Conservation (phyloP, 768 basidiomycete genomes). For the Pisolithus marmoratus region DNA sequence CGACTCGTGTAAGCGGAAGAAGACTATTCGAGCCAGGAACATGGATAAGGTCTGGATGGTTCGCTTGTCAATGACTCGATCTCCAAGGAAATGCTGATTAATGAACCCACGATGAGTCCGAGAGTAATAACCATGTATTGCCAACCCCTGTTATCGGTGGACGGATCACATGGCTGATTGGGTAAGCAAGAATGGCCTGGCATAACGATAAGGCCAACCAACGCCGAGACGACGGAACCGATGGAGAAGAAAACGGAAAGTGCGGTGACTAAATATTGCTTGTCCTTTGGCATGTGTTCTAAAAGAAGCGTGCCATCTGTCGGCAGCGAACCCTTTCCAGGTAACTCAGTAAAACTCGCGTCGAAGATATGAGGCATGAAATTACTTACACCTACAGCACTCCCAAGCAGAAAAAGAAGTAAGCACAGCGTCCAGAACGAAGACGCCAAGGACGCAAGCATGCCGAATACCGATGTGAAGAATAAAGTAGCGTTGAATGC, state of each 20-base stretch:
- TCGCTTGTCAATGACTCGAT: not conserved
- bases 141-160: constrained; percentile 80
- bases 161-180: constrained; percentile 54
- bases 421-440: constrained; percentile 68
- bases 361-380: not conserved
- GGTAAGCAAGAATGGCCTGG: constrained; percentile 68
- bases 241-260: constrained; percentile 95
- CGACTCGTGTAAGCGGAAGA: constrained; percentile 92
- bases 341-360: constrained; percentile 1
- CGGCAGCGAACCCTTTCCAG: constrained; percentile 83
- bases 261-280: constrained; percentile 87
- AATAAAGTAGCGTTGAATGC: constrained; percentile 93
- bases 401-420: constrained; percentile 82
- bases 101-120: constrained; percentile 69
- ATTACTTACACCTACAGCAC: constrained; percentile 81
- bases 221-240: constrained; percentile 80
- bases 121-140: constrained; percentile 73
- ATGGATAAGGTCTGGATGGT: constrained; percentile 69
- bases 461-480: constrained; percentile 85
- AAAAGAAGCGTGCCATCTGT: constrained; percentile 91
- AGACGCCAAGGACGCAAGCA: constrained; percentile 67
- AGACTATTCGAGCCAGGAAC: constrained; percentile 80
- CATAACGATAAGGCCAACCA: constrained; percentile 74
- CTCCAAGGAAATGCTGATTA: constrained; percentile 1
- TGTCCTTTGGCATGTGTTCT: constrained; percentile 90